phyloP scores from a whole-genome alignment of 176 grass and related monocot genomes.

The Cenchrus americanus region DNA sequence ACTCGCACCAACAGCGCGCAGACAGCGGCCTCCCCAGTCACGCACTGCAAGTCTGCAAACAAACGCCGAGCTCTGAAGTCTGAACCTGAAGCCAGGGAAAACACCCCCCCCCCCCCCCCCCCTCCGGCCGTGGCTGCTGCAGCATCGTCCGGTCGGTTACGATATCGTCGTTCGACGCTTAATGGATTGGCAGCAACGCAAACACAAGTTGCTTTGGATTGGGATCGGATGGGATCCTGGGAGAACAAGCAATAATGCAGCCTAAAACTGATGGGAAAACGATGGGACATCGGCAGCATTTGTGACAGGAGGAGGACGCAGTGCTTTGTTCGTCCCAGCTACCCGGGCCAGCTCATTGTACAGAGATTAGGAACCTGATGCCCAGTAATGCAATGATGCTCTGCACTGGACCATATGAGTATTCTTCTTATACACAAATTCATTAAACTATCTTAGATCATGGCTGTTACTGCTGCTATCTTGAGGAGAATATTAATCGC shows the following conservation, averaged over 20 bases:
- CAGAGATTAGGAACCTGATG: neutral
- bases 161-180: neutral
- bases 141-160: neutral
- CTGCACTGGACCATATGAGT: neutral
- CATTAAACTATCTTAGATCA: neutral
- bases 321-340: neutral
- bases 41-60: neutral
- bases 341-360: conserved; percentile 24
- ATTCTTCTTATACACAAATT: neutral
- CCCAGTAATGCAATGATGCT: neutral
- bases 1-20: neutral
- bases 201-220: neutral
- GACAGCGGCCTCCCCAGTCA: neutral
- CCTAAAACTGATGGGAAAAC: conserved; percentile 16
- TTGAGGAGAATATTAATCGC: neutral
- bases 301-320: neutral
- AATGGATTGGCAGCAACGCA: too few relatives aligned
- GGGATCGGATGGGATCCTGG: neutral
- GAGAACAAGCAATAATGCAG: neutral
- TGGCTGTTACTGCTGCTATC: neutral
- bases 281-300: conserved; percentile 18
- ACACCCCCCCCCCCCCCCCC: neutral
- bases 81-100: neutral
- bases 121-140: neutral
- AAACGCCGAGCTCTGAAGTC: neutral